phyloP scores from a whole-genome alignment of 768 basidiomycete genomes.

The Lactarius psammicola region DNA sequence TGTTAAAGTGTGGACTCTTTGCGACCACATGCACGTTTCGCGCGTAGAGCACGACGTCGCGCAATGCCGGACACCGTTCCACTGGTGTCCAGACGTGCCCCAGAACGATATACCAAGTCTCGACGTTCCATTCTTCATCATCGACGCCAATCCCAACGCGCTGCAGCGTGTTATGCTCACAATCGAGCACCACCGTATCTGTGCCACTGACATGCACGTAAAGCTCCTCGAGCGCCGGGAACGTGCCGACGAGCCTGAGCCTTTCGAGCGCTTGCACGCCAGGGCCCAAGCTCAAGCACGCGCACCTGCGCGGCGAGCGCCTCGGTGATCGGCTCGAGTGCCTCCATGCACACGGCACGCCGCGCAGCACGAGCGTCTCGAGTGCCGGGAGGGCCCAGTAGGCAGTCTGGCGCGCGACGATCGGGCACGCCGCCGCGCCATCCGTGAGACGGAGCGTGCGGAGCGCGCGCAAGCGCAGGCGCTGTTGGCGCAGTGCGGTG shows the following conservation, averaged over 20 bases:
- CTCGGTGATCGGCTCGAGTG: constrained; percentile 20
- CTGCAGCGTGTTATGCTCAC: constrained; percentile 10
- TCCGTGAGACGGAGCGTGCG: constrained; percentile 13
- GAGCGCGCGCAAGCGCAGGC: constrained; percentile 7
- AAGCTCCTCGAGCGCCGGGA: constrained; percentile 20
- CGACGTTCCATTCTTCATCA: background rate
- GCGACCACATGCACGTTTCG: background rate
- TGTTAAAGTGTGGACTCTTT: background rate
- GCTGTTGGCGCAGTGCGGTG: constrained; percentile 7
- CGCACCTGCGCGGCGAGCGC: constrained; percentile 9
- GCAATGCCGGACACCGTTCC: constrained; percentile 13
- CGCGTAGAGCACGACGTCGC: constrained; percentile 7
- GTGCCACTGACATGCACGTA: constrained; percentile 9
- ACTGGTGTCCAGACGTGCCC: background rate
- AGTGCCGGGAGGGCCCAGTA: constrained; percentile 24
- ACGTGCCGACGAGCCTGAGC: constrained; percentile 6
- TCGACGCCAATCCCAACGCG: constrained; percentile 18
- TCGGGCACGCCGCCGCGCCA: constrained; percentile 12
- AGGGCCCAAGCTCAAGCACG: constrained; percentile 15
- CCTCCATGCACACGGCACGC: background rate
- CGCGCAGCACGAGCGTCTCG: constrained; percentile 16
- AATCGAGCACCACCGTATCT: background rate
- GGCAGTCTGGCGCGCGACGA: constrained; percentile 19
- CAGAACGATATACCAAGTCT: constrained; percentile 2
- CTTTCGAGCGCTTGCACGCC: background rate